A percentile compares a stretch with the other conserved stretches of the same genome.
These are phyloP conservation scores for Diutina sp. DNA, from an alignment of 1,139 yeast genomes.

Conservation along the genomic window DNA sequence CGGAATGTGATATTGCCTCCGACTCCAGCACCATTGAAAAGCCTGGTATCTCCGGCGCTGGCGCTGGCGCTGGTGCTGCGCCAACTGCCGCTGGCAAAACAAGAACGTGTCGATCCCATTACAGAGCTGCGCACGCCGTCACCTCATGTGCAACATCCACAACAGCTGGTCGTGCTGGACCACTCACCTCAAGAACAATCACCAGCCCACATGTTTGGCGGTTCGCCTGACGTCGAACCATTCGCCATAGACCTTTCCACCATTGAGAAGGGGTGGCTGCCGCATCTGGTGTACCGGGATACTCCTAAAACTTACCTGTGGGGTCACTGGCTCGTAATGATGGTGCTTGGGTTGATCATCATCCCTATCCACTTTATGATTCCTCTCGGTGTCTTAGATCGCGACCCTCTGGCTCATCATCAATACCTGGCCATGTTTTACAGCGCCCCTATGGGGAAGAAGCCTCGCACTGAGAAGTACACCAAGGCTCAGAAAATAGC, in stretches of 20 bases:
- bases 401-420: background rate
- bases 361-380: background rate
- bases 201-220: background rate
- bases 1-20: background rate
- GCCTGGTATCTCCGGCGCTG: background rate
- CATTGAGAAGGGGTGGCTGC: background rate
- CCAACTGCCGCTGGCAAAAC: background rate
- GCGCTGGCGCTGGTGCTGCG: background rate
- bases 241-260: background rate
- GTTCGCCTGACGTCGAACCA: background rate
- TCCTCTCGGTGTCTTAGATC: background rate
- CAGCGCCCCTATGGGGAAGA: background rate
- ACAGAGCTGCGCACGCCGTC: background rate
- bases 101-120: background rate
- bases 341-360: background rate
- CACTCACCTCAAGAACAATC: background rate
- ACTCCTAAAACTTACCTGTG: background rate
- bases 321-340: background rate
- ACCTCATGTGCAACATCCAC: background rate
- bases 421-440: background rate
- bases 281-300: background rate
- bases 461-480: background rate
- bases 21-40: background rate
- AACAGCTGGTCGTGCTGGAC: background rate
- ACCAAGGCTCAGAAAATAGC: background rate